Evolutionary conservation across 2,329 filamentous ascomycete genomes (phyloP).

Genomic region (Septoria petroselini): DNA sequence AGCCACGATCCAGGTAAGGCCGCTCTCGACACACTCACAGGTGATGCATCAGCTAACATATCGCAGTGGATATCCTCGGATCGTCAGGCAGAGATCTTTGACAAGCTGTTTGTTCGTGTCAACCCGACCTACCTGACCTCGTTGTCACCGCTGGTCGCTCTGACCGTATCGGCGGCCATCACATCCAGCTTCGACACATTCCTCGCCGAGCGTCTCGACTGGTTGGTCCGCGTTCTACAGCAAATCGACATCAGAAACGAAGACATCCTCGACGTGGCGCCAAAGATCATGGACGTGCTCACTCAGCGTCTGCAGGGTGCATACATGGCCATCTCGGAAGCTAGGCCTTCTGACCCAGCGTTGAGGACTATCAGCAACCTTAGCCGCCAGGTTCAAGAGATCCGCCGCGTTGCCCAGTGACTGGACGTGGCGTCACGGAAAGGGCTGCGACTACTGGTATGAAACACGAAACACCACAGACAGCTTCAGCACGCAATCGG

Average conservation of each 20-base stretch:
- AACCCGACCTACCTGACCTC: constrained; percentile 56
- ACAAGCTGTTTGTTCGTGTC: constrained; percentile 57
- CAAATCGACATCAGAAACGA: constrained; percentile 47
- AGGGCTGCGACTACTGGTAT: constrained; percentile 14
- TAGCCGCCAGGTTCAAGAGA: constrained; percentile 32
- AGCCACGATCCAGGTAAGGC: constrained; percentile 44
- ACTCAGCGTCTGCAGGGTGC: constrained; percentile 54
- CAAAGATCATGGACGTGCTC: constrained; percentile 60
- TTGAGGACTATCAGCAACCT: constrained; percentile 37
- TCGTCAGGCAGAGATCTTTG: constrained; percentile 59
- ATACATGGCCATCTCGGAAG: constrained; percentile 57
- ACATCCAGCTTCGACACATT: constrained; percentile 56
- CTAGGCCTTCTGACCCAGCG: constrained; percentile 47
- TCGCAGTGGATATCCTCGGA: constrained; percentile 59
- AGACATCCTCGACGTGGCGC: constrained; percentile 56
- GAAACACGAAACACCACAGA: neutral
- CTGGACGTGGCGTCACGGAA: constrained; percentile 18
- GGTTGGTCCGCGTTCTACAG: constrained; percentile 56
- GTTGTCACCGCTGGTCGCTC: constrained; percentile 56
- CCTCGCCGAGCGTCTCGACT: constrained; percentile 54
- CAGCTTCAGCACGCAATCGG: neutral
- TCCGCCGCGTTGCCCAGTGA: constrained; percentile 24
- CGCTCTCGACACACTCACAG: neutral
- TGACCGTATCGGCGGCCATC: constrained; percentile 62
- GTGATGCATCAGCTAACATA: constrained; percentile 34